Evolutionary conservation across 176 grass and related monocot species (phyloP), one percentile per base, ranked within the genome.

Genomic region (Ensete glaucum): DNA sequence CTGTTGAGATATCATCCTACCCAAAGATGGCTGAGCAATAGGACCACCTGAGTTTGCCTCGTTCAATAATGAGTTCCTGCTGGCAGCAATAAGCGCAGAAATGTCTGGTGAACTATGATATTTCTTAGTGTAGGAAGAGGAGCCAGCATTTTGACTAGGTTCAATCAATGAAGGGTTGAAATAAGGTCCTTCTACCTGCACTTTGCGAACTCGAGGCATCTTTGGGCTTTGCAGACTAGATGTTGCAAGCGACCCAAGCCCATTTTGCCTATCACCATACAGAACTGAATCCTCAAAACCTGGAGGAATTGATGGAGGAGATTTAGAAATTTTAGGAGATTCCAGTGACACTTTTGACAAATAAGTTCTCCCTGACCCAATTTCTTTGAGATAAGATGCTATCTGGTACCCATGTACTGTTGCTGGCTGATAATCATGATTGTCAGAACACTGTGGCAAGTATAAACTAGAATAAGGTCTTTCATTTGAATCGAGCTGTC

Each of bases 81-180:
- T 89, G 79, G 96, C 88, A 80, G 96, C 85, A 83, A 99, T 99
- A 69, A 99, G 23, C 52, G 86, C 96, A 86, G 96, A 99, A 75
- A 99, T 87, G 75, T 99, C 96, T 65, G 96, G 96, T 78, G 96
- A 99, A 81, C 86, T 99, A 81, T 99, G 96, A 75, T 99, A 99
- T 81, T 99, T 99, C 87, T 99, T 99, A 79, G 91, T 72, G 74
- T 87, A 91, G 26, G 76, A 81, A 72, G 83, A 71, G 26, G 88
- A 76, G 73, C 84, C 81, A 21, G 74, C 10, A 73, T 27, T 89
- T 84, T 88, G 88, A 73, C 49, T 73, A 27, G 70, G 72, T 77
- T 89, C 91, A 79, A 91, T 50, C 62, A 85, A 67, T 63, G 87
- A 89, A 78, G 91, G 78, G 69, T 86, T 87, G 52, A 87, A 85